Base-by-base conservation (phyloP, 2,329 filamentous ascomycete species). In the Eutypella sp. region DNA sequence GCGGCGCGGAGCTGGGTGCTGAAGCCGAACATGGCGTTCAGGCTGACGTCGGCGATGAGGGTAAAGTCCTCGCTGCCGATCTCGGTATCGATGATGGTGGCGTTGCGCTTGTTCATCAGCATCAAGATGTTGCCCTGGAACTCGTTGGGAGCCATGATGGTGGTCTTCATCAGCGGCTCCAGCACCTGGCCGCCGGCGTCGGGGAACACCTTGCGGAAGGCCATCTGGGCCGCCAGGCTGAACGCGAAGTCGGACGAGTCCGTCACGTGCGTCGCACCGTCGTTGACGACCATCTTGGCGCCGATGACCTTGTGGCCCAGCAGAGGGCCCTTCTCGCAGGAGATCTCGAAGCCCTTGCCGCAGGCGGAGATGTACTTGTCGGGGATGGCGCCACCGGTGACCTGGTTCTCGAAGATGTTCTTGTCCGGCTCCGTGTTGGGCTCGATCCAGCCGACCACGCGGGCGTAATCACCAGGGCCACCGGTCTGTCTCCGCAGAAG, bases 21-120 rank as follows among this genome's bases (percentile, higher is more conserved):
- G 73, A 99, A 97, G 52, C 93, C 93, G 66, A 99, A 99, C 93
- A 99, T 99, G 66, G 85, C 82, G 67, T 97, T 96, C 65, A 99
- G 70, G 65, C 85, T 91, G 74, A 90, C 96, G 71, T 97, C 93
- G 22, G 90, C 91, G 46, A 85, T 82, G 47, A 97, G 79, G 5
- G 89, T 95, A 62, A 99, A 97, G 62, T 99, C 93, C 62, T 99
- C 93, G 15, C 84, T 76, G 27, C 91, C 91, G 57, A 93, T 90
- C 63, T 99, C 93, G 5, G 91, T 96, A 62, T 99, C 93, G 64
- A 90, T 87, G 60, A 99, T 97, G 42, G 89, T 87, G 29, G 92
- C 90, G 61, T 90, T 93, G 53, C 93, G 84, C 82, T 99, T 99
- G 75, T 97, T 99, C 73, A 99, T 78, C 41, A 99, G 73, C 60